A percentile compares a stretch with the other conserved stretches of the same genome.
These are phyloP conservation scores for Cytospora piceicola DNA, from an alignment of 2,329 filamentous ascomycete genomes.

Conservation along the genomic window DNA sequence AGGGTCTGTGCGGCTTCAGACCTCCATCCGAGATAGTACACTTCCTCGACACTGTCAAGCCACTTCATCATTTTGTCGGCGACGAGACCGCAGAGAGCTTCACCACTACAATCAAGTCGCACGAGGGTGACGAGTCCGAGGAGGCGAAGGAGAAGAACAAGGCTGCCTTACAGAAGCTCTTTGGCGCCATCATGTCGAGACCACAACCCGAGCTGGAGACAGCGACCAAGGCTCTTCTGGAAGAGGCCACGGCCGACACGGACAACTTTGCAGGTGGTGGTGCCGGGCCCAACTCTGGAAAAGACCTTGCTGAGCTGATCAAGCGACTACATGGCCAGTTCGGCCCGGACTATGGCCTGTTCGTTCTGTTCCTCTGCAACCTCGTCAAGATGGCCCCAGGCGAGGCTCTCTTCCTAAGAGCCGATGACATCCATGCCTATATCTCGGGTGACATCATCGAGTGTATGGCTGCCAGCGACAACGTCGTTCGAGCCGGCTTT, in stretches of 20 bases:
- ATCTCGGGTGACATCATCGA: conserved; percentile 93
- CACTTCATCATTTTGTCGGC: conserved; percentile 69
- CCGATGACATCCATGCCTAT: conserved; percentile 97
- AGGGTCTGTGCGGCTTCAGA: conserved; percentile 93
- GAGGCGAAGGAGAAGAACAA: conserved; percentile 65
- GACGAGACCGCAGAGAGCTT: conserved; percentile 64
- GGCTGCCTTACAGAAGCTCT: conserved; percentile 73
- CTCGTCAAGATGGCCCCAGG: conserved; percentile 85
- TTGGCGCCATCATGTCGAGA: conserved; percentile 80
- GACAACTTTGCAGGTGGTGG: conserved; percentile 76
- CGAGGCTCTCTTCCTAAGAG: conserved; percentile 93
- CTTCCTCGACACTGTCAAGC: conserved; percentile 66
- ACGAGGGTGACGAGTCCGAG: conserved; percentile 45
- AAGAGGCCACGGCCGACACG: conserved; percentile 69
- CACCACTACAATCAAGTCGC: conserved; percentile 51
- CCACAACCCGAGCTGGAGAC: conserved; percentile 65
- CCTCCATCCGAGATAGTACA: conserved; percentile 84
- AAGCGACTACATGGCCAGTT: conserved; percentile 80
- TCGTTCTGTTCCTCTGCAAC: conserved; percentile 97
- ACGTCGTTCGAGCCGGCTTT: conserved; percentile 95
- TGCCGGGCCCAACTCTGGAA: conserved; percentile 67
- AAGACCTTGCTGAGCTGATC: conserved; percentile 77
- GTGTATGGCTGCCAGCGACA: conserved; percentile 99
- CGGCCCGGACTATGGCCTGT: conserved; percentile 86
- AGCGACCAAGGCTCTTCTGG: conserved; percentile 70